Evolutionary conservation across 2,329 filamentous ascomycete species (phyloP).

Genomic region (Fusarium heterosporum): DNA sequence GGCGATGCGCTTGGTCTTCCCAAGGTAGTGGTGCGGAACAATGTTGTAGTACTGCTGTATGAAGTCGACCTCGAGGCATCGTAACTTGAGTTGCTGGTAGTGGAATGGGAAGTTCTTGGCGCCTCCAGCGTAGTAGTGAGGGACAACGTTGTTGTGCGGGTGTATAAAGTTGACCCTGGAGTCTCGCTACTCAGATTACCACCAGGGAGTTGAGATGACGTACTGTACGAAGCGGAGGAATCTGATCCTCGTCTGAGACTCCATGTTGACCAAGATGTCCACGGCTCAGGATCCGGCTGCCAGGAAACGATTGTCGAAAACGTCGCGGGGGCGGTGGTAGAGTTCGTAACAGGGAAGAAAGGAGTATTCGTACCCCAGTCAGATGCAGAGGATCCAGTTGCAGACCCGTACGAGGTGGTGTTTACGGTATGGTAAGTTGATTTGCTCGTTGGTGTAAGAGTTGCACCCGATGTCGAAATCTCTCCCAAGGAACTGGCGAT

Average conservation of each 20-base stretch:
- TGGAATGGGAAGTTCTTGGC: neutral
- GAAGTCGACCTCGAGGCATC: neutral
- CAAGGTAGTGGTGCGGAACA: constrained; percentile 9
- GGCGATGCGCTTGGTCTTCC: constrained; percentile 18
- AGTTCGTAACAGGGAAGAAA: constrained; percentile 32
- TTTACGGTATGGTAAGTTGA: constrained; percentile 20
- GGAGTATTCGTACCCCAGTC: constrained; percentile 15
- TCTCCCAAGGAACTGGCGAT: constrained; percentile 1
- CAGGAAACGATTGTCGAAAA: constrained; percentile 20
- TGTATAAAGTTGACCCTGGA: constrained; percentile 15
- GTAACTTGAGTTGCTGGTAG: constrained; percentile 1
- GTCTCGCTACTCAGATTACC: constrained; percentile 33
- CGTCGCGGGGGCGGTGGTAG: constrained; percentile 16
- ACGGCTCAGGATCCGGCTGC: constrained; percentile 16
- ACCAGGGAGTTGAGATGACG: constrained; percentile 13
- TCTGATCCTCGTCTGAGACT: constrained; percentile 18
- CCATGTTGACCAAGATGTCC: constrained; percentile 30
- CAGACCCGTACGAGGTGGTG: constrained; percentile 6
- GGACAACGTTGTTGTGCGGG: constrained; percentile 15
- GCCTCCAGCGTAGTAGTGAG: constrained; percentile 4
- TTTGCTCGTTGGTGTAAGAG: constrained; percentile 2
- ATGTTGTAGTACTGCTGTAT: constrained; percentile 11
- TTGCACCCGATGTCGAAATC: neutral
- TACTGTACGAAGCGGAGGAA: constrained; percentile 1
- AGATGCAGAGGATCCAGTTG: constrained; percentile 11